Conservation (phyloP, 2,329 filamentous ascomycete genomes). For the Coniochaeta hoffmannii region DNA sequence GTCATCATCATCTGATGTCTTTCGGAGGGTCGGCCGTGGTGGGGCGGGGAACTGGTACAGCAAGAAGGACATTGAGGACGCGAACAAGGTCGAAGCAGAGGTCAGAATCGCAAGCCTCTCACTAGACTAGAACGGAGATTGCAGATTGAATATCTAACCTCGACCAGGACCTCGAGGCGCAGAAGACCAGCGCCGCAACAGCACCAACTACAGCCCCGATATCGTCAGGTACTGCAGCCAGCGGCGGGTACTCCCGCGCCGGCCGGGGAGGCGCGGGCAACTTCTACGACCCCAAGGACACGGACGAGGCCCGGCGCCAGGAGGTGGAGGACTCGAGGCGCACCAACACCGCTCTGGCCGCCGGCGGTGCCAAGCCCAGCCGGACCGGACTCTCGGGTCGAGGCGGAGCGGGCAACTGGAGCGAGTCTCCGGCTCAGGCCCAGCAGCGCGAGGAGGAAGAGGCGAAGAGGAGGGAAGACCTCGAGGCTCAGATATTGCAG, state of each 20-base stretch:
- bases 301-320: conserved; percentile 23
- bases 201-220: conserved; percentile 4
- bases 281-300: conserved; percentile 33
- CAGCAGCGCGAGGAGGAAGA: conserved; percentile 23
- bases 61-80: conserved; percentile 42
- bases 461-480: conserved; percentile 24
- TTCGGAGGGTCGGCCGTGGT: conserved; percentile 49
- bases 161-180: conserved; percentile 24
- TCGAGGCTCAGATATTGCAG: conserved; percentile 34
- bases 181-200: conserved; percentile 14
- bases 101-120: conserved; percentile 2
- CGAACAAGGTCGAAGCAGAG: conserved; percentile 18
- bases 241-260: conserved; percentile 31
- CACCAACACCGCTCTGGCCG: conserved; percentile 25
- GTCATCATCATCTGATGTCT: conserved; percentile 29
- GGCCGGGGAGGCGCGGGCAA: conserved; percentile 60
- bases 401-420: conserved; percentile 53
- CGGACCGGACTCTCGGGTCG: conserved; percentile 33
- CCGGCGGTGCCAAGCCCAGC: conserved; percentile 22
- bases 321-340: conserved; percentile 25
- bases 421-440: conserved; percentile 16
- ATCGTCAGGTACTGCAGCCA: conserved; percentile 9
- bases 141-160: neutral
- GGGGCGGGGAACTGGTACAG: conserved; percentile 57
- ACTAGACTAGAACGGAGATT: neutral